These are phyloP conservation scores for Adansonia grandidieri DNA, from an alignment of 441 rosid genomes.

Conservation along the genomic window DNA sequence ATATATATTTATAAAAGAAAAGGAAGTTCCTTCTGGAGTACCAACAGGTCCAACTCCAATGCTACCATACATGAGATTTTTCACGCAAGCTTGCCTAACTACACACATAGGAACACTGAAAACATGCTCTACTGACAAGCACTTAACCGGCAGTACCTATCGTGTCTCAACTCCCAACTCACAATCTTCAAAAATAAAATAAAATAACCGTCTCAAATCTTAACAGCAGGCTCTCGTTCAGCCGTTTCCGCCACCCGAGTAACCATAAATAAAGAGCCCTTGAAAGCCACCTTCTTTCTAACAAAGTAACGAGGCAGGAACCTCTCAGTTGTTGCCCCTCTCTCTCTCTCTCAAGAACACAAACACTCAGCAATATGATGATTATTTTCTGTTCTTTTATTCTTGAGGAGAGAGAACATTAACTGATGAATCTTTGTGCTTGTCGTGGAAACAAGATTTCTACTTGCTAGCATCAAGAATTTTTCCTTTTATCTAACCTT, in stretches of 20 bases:
- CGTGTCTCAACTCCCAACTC: neutral
- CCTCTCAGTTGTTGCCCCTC: neutral
- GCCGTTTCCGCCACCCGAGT: neutral
- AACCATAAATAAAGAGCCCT: neutral
- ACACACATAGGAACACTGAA: neutral
- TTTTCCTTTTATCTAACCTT: neutral
- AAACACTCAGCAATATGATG: neutral
- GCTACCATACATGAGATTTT: constrained; percentile 3
- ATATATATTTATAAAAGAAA: no score
- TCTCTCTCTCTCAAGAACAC: neutral
- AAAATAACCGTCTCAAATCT: neutral
- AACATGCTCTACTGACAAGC: neutral
- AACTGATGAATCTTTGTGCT: constrained; percentile 11
- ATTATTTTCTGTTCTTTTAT: neutral
- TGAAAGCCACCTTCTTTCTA: neutral
- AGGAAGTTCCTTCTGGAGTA: constrained; percentile 1
- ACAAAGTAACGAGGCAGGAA: neutral
- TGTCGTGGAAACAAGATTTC: neutral
- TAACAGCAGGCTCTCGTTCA: neutral
- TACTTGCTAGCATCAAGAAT: neutral
- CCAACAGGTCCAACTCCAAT: neutral
- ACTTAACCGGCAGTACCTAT: neutral
- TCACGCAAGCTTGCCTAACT: neutral
- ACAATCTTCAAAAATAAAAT: neutral
- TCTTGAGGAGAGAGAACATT: constrained; percentile 6